phyloP scores from a whole-genome alignment of 2,329 filamentous ascomycete species.

The Trichophyton schoenleinii region DNA sequence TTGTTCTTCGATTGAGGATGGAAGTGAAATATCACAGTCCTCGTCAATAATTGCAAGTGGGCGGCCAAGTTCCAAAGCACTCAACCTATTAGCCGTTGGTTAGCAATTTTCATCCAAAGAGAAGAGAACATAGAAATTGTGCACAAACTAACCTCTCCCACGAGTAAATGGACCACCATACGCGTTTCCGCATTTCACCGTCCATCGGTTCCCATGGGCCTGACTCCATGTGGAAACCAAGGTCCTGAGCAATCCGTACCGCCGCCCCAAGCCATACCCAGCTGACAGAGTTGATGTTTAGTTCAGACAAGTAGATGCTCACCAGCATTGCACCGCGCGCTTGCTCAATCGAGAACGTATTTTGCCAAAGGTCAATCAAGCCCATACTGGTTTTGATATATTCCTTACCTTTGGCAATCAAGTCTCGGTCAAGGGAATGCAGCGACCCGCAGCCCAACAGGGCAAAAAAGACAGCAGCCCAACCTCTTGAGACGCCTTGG shows the following conservation, averaged over 20 bases:
- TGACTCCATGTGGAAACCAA: slow-evolving; percentile 66
- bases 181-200: slow-evolving; percentile 69
- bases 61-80: slow-evolving; percentile 68
- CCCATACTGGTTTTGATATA: slow-evolving; percentile 60
- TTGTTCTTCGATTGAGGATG: slow-evolving; percentile 68
- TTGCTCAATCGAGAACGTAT: slow-evolving; percentile 63
- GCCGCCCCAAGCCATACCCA: slow-evolving; percentile 77
- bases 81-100: slow-evolving; percentile 39
- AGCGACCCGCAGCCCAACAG: slow-evolving; percentile 73
- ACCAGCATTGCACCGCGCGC: slow-evolving; percentile 60
- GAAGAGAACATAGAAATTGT: neutral
- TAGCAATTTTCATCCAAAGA: neutral
- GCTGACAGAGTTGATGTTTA: slow-evolving; percentile 72
- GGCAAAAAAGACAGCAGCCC: slow-evolving; percentile 68
- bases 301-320: slow-evolving; percentile 69
- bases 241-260: slow-evolving; percentile 67
- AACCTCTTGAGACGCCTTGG: slow-evolving; percentile 51
- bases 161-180: slow-evolving; percentile 92
- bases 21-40: slow-evolving; percentile 75
- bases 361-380: slow-evolving; percentile 68
- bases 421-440: slow-evolving; percentile 48
- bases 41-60: slow-evolving; percentile 73
- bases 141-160: slow-evolving; percentile 58
- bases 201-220: slow-evolving; percentile 64
- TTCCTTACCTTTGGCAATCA: slow-evolving; percentile 47